Evolutionary conservation across 805 yeast species (phyloP), one percentile per base, ranked within the genome.

Genomic region (Wickerhamomyces mucosus): DNA sequence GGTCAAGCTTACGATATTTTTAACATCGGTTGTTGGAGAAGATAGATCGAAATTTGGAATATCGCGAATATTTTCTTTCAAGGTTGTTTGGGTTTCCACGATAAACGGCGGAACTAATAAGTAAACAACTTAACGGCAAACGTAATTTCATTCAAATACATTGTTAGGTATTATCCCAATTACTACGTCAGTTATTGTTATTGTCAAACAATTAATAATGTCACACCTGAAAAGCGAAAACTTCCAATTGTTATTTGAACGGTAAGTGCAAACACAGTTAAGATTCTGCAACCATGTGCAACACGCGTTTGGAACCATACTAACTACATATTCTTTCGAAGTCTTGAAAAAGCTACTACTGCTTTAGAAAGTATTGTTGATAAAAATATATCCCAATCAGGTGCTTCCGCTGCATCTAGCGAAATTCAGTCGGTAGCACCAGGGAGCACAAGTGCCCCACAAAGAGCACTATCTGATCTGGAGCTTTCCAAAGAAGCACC

Each of bases 261-360:
- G 45, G 45, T 41, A 18, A 28, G 45, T 37, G 2, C 21, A 18
- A 5, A 15, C 5, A 26, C 31, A 10, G 13, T 21, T 12, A 21
- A 21, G 6, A 19, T n/a, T n/a, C n/a, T n/a, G n/a, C n/a, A n/a
- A n/a, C n/a, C n/a, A n/a, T n/a, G n/a, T n/a, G n/a, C n/a, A n/a
- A n/a, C 11, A 8, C 21, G 21, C 21, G 21, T 19, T 11, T 19
- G 11, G 21, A 19, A 8, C 8, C 21, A 19, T 11, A 22, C 24
- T 24, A 23, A 19, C 33, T 17, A 18, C 25, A 4, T 3, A 7
- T 11, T 5, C 13, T 5, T 23, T 10, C 12, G 10, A 18, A 42
- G 51, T 37, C 39, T 50, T 3, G 55, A 50, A 26, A 46, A 29
- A 36, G 55, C 55, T 7, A 48, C 55, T 7, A 29, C 40, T 10